Percentiles rank a stretch among this genome's conserved stretches.
Conservation (phyloP, 2,329 filamentous ascomycete species). For the Arthroderma uncinatum region DNA sequence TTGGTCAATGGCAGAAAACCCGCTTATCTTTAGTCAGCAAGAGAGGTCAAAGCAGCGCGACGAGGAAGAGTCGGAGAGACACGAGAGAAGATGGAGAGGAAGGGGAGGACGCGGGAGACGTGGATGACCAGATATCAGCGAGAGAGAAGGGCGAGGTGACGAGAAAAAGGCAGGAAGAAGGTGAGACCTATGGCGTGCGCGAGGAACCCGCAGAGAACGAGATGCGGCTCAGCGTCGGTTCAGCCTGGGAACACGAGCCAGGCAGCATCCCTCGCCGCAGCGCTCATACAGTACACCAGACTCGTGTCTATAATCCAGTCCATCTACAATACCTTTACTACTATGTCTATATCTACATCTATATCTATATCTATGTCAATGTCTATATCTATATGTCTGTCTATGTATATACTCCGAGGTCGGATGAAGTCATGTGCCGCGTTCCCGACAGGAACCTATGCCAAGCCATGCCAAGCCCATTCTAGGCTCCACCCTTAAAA, state of each 20-base stretch:
- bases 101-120: neutral
- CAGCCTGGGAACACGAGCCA: neutral
- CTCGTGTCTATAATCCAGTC: too few relatives aligned
- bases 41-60: neutral
- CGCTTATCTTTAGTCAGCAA: neutral
- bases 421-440: too few relatives aligned
- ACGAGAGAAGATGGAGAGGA: neutral
- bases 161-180: neutral
- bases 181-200: neutral
- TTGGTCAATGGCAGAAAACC: constrained; percentile 19
- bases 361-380: too few relatives aligned
- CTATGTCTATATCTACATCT: too few relatives aligned
- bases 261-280: neutral
- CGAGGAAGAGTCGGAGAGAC: neutral
- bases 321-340: too few relatives aligned
- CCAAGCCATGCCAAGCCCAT: too few relatives aligned
- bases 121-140: neutral
- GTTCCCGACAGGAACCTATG: too few relatives aligned
- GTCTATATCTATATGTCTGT: too few relatives aligned
- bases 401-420: too few relatives aligned
- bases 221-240: neutral
- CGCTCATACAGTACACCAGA: too few relatives aligned
- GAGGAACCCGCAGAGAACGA: neutral
- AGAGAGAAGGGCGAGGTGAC: neutral
- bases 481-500: too few relatives aligned